These are phyloP conservation scores for Martiniozyma asiatica DNA, from an alignment of 1,139 yeast genomes.

Conservation along the genomic window DNA sequence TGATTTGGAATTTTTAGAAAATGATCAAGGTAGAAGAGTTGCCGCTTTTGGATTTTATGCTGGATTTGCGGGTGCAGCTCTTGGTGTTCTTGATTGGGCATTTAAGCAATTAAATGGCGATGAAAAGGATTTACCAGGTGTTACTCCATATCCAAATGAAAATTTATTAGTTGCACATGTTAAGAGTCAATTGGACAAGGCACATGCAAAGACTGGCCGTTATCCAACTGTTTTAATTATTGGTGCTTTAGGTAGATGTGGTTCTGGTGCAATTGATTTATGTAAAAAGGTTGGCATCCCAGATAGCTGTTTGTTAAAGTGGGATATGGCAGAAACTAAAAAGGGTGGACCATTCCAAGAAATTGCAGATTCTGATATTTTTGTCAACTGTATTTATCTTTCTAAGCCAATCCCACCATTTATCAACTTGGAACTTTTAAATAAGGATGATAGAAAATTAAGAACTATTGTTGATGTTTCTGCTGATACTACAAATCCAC, in stretches of 20 bases:
- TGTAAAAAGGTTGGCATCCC: constrained; percentile 81
- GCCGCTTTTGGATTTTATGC: constrained; percentile 99
- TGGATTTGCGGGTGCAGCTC: constrained; percentile 98
- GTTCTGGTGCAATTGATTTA: constrained; percentile 91
- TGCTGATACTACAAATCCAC: constrained; percentile 97
- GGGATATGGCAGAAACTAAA: constrained; percentile 97
- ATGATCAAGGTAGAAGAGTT: constrained; percentile 92
- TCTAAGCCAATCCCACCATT: constrained; percentile 92
- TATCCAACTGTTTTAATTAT: constrained; percentile 76
- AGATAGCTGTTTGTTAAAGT: constrained; percentile 67
- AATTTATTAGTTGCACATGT: constrained; percentile 59
- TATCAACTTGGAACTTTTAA: constrained; percentile 56
- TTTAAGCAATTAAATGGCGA: constrained; percentile 68
- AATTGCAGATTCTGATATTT: constrained; percentile 77
- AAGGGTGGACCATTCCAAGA: constrained; percentile 96
- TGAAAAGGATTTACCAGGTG: constrained; percentile 56
- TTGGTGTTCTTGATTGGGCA: constrained; percentile 91
- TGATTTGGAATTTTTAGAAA: constrained; percentile 88
- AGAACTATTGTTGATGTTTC: constrained; percentile 94
- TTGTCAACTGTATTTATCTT: constrained; percentile 89
- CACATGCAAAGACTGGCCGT: constrained; percentile 50
- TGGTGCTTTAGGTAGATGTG: constrained; percentile 98
- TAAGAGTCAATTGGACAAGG: constrained; percentile 44
- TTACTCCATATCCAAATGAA: constrained; percentile 77
- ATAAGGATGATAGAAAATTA: constrained; percentile 54